Conservation (phyloP, 1,139 yeast genomes). For the Neolecta irregularis region DNA sequence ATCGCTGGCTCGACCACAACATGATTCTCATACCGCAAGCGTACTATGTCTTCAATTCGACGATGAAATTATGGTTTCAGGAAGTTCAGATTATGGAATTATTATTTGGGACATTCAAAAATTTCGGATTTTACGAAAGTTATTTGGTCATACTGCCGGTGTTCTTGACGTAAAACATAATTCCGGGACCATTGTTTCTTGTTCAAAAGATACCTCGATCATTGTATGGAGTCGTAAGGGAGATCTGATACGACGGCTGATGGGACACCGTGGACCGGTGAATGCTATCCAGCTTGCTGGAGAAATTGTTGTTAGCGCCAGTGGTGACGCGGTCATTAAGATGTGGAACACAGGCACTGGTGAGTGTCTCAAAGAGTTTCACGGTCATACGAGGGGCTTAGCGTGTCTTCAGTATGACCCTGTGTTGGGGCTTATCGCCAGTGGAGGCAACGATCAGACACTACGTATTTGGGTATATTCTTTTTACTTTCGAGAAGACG, state of each 20-base stretch:
- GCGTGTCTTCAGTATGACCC: constrained; percentile 24
- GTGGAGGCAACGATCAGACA: constrained; percentile 26
- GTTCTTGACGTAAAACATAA: constrained; percentile 23
- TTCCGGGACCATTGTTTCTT: constrained; percentile 20
- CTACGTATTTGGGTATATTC: constrained; percentile 24
- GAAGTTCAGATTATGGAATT: constrained; percentile 25
- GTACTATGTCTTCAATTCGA: constrained; percentile 25
- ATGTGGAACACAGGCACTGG: constrained; percentile 23
- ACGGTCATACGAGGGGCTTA: constrained; percentile 26
- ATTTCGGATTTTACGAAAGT: constrained; percentile 19
- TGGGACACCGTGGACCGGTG: constrained; percentile 26
- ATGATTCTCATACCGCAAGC: constrained; percentile 15
- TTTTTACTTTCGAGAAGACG: no score
- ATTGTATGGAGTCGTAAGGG: constrained; percentile 25
- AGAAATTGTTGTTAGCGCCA: constrained; percentile 23
- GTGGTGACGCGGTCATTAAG: constrained; percentile 24
- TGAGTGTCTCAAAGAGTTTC: constrained; percentile 17
- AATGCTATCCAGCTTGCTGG: constrained; percentile 22
- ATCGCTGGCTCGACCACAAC: constrained; percentile 16
- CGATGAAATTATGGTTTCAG: constrained; percentile 23
- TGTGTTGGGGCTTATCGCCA: constrained; percentile 18
- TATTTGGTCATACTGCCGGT: constrained; percentile 20
- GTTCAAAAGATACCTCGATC: constrained; percentile 25
- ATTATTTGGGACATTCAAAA: constrained; percentile 23
- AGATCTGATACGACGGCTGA: constrained; percentile 14